Base-by-base conservation (phyloP, 495 filamentous ascomycete genomes). In the Aspergillus homomorphus region DNA sequence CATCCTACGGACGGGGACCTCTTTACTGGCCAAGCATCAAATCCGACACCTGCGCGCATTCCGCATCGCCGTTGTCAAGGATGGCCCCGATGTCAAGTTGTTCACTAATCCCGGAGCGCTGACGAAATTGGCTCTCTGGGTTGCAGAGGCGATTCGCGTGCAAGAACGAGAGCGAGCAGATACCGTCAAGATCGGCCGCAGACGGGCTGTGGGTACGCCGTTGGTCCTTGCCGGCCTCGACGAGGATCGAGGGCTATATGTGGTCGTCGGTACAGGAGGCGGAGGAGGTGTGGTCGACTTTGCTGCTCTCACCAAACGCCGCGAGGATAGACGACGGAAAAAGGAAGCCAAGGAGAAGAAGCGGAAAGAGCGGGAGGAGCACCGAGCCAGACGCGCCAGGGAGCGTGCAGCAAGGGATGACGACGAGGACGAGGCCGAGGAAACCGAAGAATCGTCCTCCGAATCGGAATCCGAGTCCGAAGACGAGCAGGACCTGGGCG, bases 41-140 rank as follows among this genome's bases (percentile, higher is more conserved):
- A 96, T 98, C 61, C 87, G 89, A 14, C 90, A 96, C 69, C 78
- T 98, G 33, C 85, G 89, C 7, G 89, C 92, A 7, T 98, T 97
- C 73, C 89, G 94, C 41, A 92, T 98, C 78, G 92, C 89, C 10
- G 88, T 98, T 24, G 92, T 98, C 63, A 96, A 95, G 66, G 94
- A 98, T 66, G 90, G 93, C 1, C 90, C 92, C 0, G 94, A 97
- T 64, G 88, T 96, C 6, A 73, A 82, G 43, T 81, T 96, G 9
- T 98, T 98, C 72, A 89, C 87, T 7, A 92, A 96, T 64, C 92
- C 94, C 0, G 89, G 90, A 4, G 95, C 95, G 10, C 74, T 98
- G 54, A 93, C 90, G 3, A 97, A 98, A 70, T 79, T 98, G 10
- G 91, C 92, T 0, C 76, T 96, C 2, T 98, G 94, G 94, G 82